Conservation (phyloP, 257 asterid species). For the Solanum pennellii region DNA sequence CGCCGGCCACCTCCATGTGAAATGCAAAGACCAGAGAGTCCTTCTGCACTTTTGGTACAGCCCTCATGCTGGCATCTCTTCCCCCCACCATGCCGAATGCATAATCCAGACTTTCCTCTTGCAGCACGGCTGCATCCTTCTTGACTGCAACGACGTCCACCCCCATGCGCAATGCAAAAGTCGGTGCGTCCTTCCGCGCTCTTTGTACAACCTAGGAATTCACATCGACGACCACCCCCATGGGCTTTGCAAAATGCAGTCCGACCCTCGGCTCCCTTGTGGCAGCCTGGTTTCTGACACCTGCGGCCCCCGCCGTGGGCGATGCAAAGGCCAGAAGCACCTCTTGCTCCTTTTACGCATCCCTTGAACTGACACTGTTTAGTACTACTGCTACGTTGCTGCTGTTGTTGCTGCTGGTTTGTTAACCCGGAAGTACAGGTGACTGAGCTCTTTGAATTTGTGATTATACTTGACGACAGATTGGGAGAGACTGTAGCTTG, state of each 20-base stretch:
- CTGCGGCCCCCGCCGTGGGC: slow-evolving; percentile 97
- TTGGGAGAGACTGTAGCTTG: slow-evolving; percentile 29
- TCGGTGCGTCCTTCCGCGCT: slow-evolving; percentile 95
- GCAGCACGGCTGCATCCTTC: slow-evolving; percentile 76
- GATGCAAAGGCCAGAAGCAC: slow-evolving; percentile 90
- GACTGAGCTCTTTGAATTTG: slow-evolving; percentile 79
- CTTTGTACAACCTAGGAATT: slow-evolving; percentile 77
- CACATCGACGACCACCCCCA: slow-evolving; percentile 93
- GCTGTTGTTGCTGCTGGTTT: slow-evolving; percentile 33
- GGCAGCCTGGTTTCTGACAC: slow-evolving; percentile 78
- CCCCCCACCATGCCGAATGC: slow-evolving; percentile 98
- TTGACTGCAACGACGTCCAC: slow-evolving; percentile 77
- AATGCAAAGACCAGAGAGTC: slow-evolving; percentile 91
- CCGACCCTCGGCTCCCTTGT: slow-evolving; percentile 92
- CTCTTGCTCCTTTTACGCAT: slow-evolving; percentile 84
- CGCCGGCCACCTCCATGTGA: slow-evolving; percentile 96
- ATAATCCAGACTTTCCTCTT: slow-evolving; percentile 78
- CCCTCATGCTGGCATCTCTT: slow-evolving; percentile 80
- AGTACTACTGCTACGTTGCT: slow-evolving; percentile 13
- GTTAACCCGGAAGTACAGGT: slow-evolving; percentile 98
- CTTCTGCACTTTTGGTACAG: slow-evolving; percentile 86
- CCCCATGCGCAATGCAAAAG: slow-evolving; percentile 89
- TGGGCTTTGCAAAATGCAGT: slow-evolving; percentile 98
- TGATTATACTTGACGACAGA: slow-evolving; percentile 40
- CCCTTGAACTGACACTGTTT: slow-evolving; percentile 82